These are phyloP conservation scores for Pelargonium fulgidum DNA, from an alignment of 441 rosid genomes.

Conservation along the genomic window DNA sequence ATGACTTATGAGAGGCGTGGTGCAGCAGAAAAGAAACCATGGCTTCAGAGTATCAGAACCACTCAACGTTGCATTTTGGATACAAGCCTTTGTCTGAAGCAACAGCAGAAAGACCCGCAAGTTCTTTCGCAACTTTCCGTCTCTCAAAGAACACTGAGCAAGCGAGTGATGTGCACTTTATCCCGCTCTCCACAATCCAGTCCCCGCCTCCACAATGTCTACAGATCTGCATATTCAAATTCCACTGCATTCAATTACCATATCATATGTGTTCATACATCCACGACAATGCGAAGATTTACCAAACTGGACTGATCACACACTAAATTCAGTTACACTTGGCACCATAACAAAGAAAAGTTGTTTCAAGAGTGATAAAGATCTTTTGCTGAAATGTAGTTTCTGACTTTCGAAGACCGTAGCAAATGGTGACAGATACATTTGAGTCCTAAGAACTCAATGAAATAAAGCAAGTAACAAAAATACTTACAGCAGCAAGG, in stretches of 20 bases:
- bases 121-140: slow-evolving; percentile 83
- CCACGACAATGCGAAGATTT: background rate
- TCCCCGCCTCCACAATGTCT: slow-evolving; percentile 95
- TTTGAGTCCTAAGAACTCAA: background rate
- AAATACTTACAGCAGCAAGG: slow-evolving; percentile 61
- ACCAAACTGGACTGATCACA: background rate
- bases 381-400: too few species aligned
- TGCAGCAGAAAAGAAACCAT: too few species aligned
- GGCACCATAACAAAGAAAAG: too few species aligned
- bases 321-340: too few species aligned
- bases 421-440: too few species aligned
- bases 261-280: too few species aligned
- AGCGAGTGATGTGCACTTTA: slow-evolving; percentile 80
- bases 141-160: slow-evolving; percentile 91
- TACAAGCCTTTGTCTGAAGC: slow-evolving; percentile 58
- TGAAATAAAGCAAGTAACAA: slow-evolving; percentile 1
- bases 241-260: background rate
- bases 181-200: slow-evolving; percentile 80
- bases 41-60: slow-evolving; percentile 51
- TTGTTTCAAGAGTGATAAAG: too few species aligned
- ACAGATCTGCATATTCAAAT: slow-evolving; percentile 53
- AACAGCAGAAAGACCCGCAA: slow-evolving; percentile 54
- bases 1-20: too few species aligned
- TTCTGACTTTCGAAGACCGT: too few species aligned
- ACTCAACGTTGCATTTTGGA: slow-evolving; percentile 75